Conservation (phyloP, 306 rosid genomes). For the Quercus berberidifolia region DNA sequence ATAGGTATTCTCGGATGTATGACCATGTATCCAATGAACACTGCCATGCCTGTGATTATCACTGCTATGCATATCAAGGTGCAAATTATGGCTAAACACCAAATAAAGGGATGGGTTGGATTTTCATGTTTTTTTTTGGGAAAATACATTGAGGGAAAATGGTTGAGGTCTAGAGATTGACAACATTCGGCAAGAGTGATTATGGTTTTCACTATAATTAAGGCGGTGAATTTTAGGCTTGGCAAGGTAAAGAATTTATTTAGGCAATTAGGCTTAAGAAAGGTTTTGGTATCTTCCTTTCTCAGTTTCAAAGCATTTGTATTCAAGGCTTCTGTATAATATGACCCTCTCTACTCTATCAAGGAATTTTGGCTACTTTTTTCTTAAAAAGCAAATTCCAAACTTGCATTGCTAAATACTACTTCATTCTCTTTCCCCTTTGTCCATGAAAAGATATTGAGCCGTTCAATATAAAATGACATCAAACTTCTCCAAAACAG, state of each 20-base stretch:
- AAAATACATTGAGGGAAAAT: not conserved
- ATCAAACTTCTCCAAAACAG: too few species aligned
- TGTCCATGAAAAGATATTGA: not conserved
- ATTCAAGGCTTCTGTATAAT: not conserved
- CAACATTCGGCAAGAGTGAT: conserved; percentile 27
- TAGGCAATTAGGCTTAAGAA: conserved; percentile 37
- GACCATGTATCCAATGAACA: conserved; percentile 56
- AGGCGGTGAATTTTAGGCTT: conserved; percentile 7
- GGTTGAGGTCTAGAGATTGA: conserved; percentile 6
- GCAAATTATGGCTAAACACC: conserved; percentile 68
- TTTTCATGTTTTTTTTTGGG: fast-evolving
- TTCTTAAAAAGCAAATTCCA: conserved; percentile 46
- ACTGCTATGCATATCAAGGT: conserved; percentile 52
- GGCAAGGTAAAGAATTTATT: conserved; percentile 17
- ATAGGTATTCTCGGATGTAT: conserved; percentile 75
- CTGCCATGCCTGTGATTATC: conserved; percentile 43
- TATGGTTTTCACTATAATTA: conserved; percentile 4
- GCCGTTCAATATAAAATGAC: too few species aligned
- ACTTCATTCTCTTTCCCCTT: not conserved
- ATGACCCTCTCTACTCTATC: not conserved
- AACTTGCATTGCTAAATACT: conserved; percentile 39
- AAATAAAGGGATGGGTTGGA: conserved; percentile 6
- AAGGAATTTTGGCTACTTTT: conserved; percentile 26
- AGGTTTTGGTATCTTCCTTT: conserved; percentile 96
- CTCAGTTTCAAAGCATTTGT: conserved; percentile 48